Evolutionary conservation across 2,329 filamentous ascomycete species (phyloP).

Genomic region (Ophiostoma himal-ulmi): DNA sequence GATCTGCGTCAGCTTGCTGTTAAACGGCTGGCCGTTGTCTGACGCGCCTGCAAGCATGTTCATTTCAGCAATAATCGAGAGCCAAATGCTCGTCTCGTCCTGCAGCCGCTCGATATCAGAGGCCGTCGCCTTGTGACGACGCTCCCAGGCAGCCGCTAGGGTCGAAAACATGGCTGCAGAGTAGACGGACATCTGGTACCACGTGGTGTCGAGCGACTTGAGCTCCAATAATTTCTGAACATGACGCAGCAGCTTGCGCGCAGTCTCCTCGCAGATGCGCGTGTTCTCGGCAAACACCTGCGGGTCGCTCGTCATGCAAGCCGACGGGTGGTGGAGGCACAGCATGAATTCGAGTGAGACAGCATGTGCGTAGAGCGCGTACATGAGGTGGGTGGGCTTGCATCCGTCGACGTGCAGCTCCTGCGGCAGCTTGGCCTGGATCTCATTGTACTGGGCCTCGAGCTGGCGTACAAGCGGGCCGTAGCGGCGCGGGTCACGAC

Average conservation of each 20-base stretch:
- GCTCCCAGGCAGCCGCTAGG: constrained; percentile 63
- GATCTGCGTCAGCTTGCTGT: constrained; percentile 42
- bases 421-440: constrained; percentile 58
- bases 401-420: constrained; percentile 48
- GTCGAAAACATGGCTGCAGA: constrained; percentile 67
- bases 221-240: constrained; percentile 55
- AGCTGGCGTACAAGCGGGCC: constrained; percentile 56
- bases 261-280: constrained; percentile 59
- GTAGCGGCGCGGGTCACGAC: constrained; percentile 58
- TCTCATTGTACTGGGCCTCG: constrained; percentile 58
- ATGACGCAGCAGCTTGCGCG: constrained; percentile 57
- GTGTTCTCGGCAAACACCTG: constrained; percentile 56
- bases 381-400: constrained; percentile 41
- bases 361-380: constrained; percentile 50
- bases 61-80: constrained; percentile 61
- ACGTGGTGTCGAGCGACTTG: constrained; percentile 69
- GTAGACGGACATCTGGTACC: constrained; percentile 68
- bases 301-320: constrained; percentile 50
- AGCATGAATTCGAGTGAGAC: constrained; percentile 54
- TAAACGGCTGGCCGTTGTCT: constrained; percentile 33
- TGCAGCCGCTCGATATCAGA: constrained; percentile 56
- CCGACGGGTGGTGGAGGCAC: constrained; percentile 56
- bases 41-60: constrained; percentile 36
- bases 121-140: constrained; percentile 53
- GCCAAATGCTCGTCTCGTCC: constrained; percentile 63